A percentile compares a stretch with the other conserved stretches of the same genome.
Conservation (phyloP, 176 grass and related monocot genomes). For the Avena eriantha region DNA sequence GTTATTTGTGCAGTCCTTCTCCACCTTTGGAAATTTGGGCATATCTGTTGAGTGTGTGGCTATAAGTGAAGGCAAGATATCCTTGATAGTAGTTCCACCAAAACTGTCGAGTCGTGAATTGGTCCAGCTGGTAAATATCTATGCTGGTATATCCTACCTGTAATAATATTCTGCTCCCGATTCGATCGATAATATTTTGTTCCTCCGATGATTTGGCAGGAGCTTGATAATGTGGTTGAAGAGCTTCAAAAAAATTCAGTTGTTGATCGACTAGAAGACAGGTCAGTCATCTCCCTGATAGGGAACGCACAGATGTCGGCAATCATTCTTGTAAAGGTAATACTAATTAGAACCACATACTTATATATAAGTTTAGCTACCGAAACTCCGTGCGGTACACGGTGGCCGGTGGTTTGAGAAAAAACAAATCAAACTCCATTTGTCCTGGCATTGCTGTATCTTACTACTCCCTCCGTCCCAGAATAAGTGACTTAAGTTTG, state of each 20-base stretch:
- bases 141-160: background rate
- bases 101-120: background rate
- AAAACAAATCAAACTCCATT: background rate
- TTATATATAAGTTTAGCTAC: background rate
- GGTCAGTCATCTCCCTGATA: background rate
- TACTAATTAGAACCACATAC: background rate
- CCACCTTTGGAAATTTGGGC: background rate
- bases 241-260: conserved; percentile 80
- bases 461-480: too few species aligned
- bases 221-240: conserved; percentile 82
- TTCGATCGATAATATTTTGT: conserved; percentile 4
- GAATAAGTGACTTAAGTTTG: too few species aligned
- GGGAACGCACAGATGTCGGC: background rate
- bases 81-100: background rate
- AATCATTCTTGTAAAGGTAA: background rate
- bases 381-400: background rate
- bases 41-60: background rate
- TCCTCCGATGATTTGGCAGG: conserved; percentile 48
- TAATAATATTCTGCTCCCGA: background rate
- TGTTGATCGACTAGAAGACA: conserved; percentile 62
- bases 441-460: background rate
- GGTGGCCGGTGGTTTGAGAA: background rate
- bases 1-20: background rate
- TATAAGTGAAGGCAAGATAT: background rate
- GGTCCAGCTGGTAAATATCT: background rate